Evolutionary conservation across 2,329 filamentous ascomycete species (phyloP).

Genomic region (Apiospora pterosperma): DNA sequence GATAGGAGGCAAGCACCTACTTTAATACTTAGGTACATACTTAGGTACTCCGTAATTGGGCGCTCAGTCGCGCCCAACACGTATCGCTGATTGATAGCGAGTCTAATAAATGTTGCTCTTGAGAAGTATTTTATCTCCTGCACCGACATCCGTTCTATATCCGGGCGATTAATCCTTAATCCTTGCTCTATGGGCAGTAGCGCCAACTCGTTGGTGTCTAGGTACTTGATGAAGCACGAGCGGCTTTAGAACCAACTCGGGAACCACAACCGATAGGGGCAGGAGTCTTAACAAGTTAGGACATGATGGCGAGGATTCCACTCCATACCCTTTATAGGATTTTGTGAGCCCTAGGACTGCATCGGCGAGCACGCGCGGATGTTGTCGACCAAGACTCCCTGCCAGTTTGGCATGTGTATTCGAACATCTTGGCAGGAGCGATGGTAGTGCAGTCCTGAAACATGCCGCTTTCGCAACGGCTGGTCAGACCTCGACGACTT

Average conservation of each 20-base stretch:
- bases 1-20: too few species aligned
- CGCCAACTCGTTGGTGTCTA: neutral
- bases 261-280: neutral
- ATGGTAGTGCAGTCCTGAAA: neutral
- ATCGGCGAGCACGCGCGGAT: neutral
- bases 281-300: too few species aligned
- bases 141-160: neutral
- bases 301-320: neutral
- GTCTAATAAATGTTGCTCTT: neutral
- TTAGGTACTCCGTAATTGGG: too few species aligned
- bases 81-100: neutral
- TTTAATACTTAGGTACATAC: too few species aligned
- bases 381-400: neutral
- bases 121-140: neutral
- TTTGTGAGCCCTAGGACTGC: neutral
- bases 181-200: constrained; percentile 7
- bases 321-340: neutral
- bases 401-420: neutral
- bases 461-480: neutral
- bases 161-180: neutral
- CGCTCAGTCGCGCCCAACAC: neutral
- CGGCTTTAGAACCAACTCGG: neutral
- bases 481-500: constrained; percentile 47
- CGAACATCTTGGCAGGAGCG: neutral
- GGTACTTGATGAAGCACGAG: neutral